Conservation (phyloP, 768 basidiomycete genomes). For the Hericium coralloides region DNA sequence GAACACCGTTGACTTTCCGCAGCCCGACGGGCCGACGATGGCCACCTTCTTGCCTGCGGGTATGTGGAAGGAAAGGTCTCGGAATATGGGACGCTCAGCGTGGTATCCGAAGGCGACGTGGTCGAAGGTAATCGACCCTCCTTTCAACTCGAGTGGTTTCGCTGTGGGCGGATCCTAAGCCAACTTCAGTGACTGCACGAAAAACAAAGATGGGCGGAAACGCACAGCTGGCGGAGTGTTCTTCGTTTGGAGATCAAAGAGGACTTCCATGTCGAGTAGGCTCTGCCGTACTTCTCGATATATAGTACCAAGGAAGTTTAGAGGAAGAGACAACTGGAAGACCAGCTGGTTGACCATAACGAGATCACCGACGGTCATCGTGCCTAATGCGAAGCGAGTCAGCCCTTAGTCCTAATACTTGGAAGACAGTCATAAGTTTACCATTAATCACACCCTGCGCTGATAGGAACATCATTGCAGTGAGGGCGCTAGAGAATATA, state of each 20-base stretch:
- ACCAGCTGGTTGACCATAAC: slow-evolving; percentile 99
- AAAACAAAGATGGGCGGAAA: neutral
- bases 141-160: slow-evolving; percentile 56
- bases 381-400: slow-evolving; percentile 41
- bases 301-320: slow-evolving; percentile 95
- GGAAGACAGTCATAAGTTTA: slow-evolving; percentile 22
- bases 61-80: slow-evolving; percentile 76
- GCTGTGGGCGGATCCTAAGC: slow-evolving; percentile 61
- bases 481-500: slow-evolving; percentile 91
- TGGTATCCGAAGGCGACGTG: slow-evolving; percentile 91
- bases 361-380: slow-evolving; percentile 96
- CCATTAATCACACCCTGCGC: slow-evolving; percentile 92
- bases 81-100: slow-evolving; percentile 87
- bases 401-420: neutral
- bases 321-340: slow-evolving; percentile 91
- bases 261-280: slow-evolving; percentile 91
- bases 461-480: slow-evolving; percentile 92
- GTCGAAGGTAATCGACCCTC: slow-evolving; percentile 88
- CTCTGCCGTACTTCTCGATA: slow-evolving; percentile 97
- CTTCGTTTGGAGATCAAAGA: slow-evolving; percentile 84
- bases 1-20: slow-evolving; percentile 96
- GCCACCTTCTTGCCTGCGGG: slow-evolving; percentile 97
- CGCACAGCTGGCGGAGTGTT: slow-evolving; percentile 61
- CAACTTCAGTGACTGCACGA: neutral
- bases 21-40: slow-evolving; percentile 94